phyloP scores from a whole-genome alignment of 192 early-diverging fungal genomes.

The Backusella sp. region DNA sequence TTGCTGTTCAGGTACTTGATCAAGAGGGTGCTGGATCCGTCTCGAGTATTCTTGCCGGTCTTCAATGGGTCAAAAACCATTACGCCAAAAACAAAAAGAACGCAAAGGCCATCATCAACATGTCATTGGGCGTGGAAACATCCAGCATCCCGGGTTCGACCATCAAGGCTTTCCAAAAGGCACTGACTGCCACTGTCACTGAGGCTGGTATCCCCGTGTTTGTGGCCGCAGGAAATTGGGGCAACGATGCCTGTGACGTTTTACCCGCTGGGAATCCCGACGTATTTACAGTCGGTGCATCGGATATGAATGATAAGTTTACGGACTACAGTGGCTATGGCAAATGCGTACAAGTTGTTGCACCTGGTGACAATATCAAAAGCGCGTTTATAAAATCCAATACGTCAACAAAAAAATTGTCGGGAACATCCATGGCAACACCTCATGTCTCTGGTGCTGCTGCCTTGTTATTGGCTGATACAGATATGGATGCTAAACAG shows the following conservation, averaged over 20 bases:
- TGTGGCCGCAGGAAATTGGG: conserved; percentile 78
- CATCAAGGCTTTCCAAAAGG: conserved; percentile 56
- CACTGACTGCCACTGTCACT: conserved; percentile 52
- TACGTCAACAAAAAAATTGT: conserved; percentile 76
- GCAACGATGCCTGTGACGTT: conserved; percentile 60
- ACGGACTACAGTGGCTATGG: conserved; percentile 85
- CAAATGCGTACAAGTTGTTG: conserved; percentile 91
- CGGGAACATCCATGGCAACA: conserved; percentile 93
- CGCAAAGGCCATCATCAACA: conserved; percentile 62
- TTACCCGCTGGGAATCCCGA: conserved; percentile 56
- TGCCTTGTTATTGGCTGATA: conserved; percentile 56
- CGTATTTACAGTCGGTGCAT: conserved; percentile 84
- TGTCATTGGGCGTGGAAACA: conserved; percentile 59
- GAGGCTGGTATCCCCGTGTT: conserved; percentile 65
- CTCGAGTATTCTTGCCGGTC: conserved; percentile 41
- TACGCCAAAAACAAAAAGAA: conserved; percentile 11
- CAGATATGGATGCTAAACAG: not conserved
- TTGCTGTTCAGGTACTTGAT: conserved; percentile 69
- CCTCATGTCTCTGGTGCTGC: conserved; percentile 90
- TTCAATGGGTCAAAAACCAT: conserved; percentile 35
- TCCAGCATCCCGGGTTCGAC: conserved; percentile 24
- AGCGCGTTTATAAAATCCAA: conserved; percentile 78
- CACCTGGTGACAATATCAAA: conserved; percentile 78
- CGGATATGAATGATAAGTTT: conserved; percentile 70
- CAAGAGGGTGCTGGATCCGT: conserved; percentile 52